phyloP scores from a whole-genome alignment of 2,329 filamentous ascomycete genomes.

The Fusarium buxicola region DNA sequence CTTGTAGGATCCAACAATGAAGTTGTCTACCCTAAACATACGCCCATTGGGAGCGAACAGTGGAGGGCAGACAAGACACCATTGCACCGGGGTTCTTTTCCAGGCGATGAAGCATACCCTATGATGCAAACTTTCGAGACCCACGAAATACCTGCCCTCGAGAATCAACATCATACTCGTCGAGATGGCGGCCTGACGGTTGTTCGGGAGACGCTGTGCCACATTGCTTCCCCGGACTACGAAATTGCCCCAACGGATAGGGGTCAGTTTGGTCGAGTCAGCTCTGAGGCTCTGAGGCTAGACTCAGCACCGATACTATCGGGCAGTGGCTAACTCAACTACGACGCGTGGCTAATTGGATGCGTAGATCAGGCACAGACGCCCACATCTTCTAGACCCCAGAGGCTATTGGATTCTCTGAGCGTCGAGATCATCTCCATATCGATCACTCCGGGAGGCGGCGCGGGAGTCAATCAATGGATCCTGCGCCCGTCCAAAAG shows the following conservation, averaged over 20 bases:
- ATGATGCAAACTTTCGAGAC: no score
- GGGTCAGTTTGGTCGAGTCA: conserved; percentile 21
- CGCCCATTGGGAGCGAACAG: no score
- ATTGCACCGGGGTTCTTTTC: not conserved
- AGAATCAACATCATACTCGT: conserved; percentile 1
- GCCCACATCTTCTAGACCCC: not conserved
- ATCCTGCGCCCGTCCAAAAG: conserved; percentile 19
- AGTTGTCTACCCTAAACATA: not conserved
- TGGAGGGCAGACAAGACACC: not conserved
- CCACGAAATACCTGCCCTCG: no score
- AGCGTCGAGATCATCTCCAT: conserved; percentile 36
- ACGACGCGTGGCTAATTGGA: conserved; percentile 31
- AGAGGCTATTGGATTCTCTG: conserved; percentile 22
- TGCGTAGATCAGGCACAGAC: conserved; percentile 24
- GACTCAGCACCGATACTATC: conserved; percentile 9
- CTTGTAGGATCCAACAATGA: no score
- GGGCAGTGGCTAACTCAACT: conserved; percentile 7
- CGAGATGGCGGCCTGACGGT: conserved; percentile 18
- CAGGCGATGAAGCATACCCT: no score
- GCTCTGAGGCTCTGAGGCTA: conserved; percentile 22
- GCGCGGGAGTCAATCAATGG: conserved; percentile 29
- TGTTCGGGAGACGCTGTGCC: conserved; percentile 35
- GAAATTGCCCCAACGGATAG: conserved; percentile 20
- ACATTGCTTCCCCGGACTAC: conserved; percentile 38
- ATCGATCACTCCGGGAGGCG: conserved; percentile 35